Evolutionary conservation across 2,329 filamentous ascomycete species (phyloP), one percentile per base, ranked within the genome.

Genomic region (Colletotrichum camelliae): DNA sequence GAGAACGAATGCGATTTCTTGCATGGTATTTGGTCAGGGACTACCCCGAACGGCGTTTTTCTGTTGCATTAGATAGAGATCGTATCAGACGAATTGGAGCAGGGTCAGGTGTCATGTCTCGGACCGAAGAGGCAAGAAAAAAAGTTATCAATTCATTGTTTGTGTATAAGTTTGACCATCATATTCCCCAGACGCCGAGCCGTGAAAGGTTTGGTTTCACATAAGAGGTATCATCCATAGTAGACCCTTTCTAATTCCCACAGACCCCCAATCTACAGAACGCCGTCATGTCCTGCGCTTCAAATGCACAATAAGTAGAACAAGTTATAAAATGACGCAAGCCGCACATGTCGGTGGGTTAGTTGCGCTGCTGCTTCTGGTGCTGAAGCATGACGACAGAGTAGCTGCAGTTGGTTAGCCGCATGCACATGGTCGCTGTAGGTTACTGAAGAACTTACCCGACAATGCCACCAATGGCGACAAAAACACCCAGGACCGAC

Each of bases 391-490:
- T 89, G 7, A 88, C 84, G 27, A 86, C 77, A 0, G 87, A 89
- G 78, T 89, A 89, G 18, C 88, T 89, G 57, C n/a, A 7, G 12
- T 31, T 4, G 7, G 24, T 77, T 68, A 35, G 72, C 76, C 69
- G 15, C 21, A 43, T 18, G n/a, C 48, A 16, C 5, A 27, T n/a
- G 16, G 15, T 21, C 43, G 10, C 10, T 21, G 43, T 18, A 33
- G 21, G 18, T 15, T 4, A 7, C 7, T 9, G 21, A 6, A n/a
- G 24, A 12, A 86, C 89, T 83, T 84, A 92, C 89, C 85, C 84
- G 66, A 92, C 86, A 67, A 92, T 92, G 58, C 90, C 91, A 31
- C 86, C 87, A 66, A 93, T 84, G 7, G 91, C 91, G 75, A 91
- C 81, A 7, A 91, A 81, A 39, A 92, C 88, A 29, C 91, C 91